Evolutionary conservation across 192 early-diverging fungal genomes (phyloP).

Genomic region (Backusella westeae): DNA sequence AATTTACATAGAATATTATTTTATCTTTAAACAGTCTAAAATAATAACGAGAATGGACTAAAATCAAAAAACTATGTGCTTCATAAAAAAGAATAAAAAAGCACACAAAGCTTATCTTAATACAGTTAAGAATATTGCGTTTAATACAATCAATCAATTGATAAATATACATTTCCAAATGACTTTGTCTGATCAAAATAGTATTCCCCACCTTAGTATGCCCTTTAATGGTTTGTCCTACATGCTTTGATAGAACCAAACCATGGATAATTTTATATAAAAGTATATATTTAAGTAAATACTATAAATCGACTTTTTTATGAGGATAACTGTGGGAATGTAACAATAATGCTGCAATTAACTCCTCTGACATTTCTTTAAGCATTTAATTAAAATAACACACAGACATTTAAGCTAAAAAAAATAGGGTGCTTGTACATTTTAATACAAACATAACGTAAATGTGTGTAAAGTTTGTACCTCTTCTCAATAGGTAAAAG

Average conservation of each 20-base stretch:
- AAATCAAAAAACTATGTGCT: background rate
- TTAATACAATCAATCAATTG: background rate
- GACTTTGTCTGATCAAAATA: background rate
- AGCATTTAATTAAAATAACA: background rate
- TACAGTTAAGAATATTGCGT: background rate
- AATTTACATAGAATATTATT: background rate
- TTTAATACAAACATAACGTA: background rate
- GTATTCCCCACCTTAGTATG: background rate
- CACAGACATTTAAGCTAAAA: background rate
- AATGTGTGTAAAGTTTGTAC: background rate
- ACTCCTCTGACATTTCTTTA: background rate
- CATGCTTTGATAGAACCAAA: background rate
- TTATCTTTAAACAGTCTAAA: too few species aligned
- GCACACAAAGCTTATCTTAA: background rate
- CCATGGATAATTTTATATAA: background rate
- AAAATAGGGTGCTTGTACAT: background rate
- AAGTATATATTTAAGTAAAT: conserved; percentile 7
- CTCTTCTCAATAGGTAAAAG: background rate
- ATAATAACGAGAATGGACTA: too few species aligned
- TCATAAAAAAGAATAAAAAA: background rate
- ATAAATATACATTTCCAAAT: background rate
- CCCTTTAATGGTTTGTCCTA: background rate
- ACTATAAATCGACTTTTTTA: background rate
- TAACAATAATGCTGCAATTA: background rate
- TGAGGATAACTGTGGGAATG: background rate